Conservation (phyloP, 208 protist species). For the Endotrypanum monterogeii region DNA sequence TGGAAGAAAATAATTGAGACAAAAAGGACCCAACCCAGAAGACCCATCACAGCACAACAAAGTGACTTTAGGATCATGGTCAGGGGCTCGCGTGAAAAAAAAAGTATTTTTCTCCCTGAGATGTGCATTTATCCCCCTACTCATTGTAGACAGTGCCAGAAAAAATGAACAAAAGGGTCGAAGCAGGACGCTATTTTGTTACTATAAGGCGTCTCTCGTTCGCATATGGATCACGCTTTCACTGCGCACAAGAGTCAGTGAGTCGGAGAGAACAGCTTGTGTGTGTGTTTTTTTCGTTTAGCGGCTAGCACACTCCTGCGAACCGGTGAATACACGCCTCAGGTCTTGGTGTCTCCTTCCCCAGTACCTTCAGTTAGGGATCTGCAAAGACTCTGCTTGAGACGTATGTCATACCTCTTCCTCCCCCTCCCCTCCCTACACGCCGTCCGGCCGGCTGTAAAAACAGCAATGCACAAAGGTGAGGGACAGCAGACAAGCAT, state of each 20-base stretch:
- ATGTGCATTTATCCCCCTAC: not conserved
- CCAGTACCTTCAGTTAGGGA: not conserved
- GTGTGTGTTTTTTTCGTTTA: not conserved
- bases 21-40: not conserved
- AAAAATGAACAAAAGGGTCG: not conserved
- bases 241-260: not conserved
- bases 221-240: not conserved
- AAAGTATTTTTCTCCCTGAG: not conserved
- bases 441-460: not conserved
- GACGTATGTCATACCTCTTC: not conserved
- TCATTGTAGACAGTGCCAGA: not conserved
- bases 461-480: not conserved
- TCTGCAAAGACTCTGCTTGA: not conserved
- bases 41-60: not conserved
- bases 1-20: not conserved
- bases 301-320: not conserved
- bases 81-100: not conserved
- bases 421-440: too few relatives aligned
- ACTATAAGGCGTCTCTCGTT: not conserved
- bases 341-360: not conserved
- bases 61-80: too few relatives aligned
- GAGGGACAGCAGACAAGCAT: not conserved
- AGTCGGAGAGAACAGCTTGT: not conserved
- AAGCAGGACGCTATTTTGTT: not conserved
- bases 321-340: not conserved